phyloP scores from a whole-genome alignment of 2,329 filamentous ascomycete genomes.

The Elsinoe perseae region DNA sequence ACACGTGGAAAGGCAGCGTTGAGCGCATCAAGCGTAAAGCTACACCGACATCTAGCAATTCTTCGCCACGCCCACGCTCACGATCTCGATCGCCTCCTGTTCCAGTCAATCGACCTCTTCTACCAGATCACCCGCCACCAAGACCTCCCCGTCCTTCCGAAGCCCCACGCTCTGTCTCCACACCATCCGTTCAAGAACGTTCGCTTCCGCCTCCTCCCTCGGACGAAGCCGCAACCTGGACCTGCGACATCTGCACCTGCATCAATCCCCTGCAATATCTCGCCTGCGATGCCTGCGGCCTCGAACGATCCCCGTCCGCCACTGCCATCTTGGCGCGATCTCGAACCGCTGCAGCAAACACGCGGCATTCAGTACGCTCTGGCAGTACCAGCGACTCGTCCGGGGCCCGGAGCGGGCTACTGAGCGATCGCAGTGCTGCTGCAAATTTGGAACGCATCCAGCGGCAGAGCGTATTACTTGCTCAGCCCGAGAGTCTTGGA shows the following conservation, averaged over 20 bases:
- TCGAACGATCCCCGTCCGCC: constrained; percentile 45
- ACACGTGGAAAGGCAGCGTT: not conserved
- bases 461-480: constrained; percentile 14
- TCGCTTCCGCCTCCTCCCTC: constrained; percentile 28
- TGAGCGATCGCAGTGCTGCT: constrained; percentile 7
- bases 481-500: constrained; percentile 44
- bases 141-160: not conserved
- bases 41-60: not conserved
- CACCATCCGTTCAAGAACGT: constrained; percentile 22
- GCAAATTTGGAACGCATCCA: constrained; percentile 17
- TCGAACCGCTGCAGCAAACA: constrained; percentile 19
- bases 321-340: constrained; percentile 22
- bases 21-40: constrained; percentile 4
- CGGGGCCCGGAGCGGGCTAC: not conserved
- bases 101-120: not conserved
- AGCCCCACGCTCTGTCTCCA: constrained; percentile 14
- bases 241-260: constrained; percentile 54
- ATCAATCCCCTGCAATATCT: constrained; percentile 53
- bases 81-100: not conserved
- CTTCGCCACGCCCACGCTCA: not conserved
- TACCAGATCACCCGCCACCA: not conserved
- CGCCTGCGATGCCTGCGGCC: constrained; percentile 52
- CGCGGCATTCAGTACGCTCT: constrained; percentile 17
- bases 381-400: not conserved
- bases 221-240: constrained; percentile 42